Base-by-base conservation (phyloP, 2,329 filamentous ascomycete genomes). In the Aspergillus ruber region DNA sequence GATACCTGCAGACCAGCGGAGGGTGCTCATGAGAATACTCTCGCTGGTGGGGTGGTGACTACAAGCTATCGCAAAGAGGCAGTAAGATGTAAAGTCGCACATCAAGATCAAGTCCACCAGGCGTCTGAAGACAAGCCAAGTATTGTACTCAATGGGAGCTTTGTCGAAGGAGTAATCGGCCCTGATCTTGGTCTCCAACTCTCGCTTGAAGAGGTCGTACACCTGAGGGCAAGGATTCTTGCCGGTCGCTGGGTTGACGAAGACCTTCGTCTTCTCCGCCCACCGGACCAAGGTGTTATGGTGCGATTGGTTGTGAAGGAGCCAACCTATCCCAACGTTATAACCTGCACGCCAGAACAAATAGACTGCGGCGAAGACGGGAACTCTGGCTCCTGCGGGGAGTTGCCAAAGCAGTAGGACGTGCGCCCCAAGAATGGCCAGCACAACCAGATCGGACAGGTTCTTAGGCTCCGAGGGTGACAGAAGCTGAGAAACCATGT, bases 71-170 rank as follows among this genome's bases (percentile, higher is more conserved):
- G 93, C 91, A 73, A 97, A 98, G 49, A 96, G 82, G 69, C 88
- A 93, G 77, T 97, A 98, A 43, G 91, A 95, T 54, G 87, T 84
- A 68, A 98, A 98, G 74, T 98, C 93, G 77, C 90, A 96, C 90
- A 98, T 95, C 64, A 98, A 77, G 65, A 97, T 96, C 67, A 98
- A 74, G 73, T 98, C 93, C 64, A 97, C 93, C 27, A 97, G 81
- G 60, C 93, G 85, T 58, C 93, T 85, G 74, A 98, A 98, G 57
- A 96, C 82, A 48, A 98, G 80, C 93, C 93, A 98, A 38, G 93
- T 95, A 74, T 98, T 98, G 80, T 97, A 98, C 78, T 98, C 93
- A 67, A 97, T 77, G 13, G 93, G 93, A 0, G 91, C 91, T 58
- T 87, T 81, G 59, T 95, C 90, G 64, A 98, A 95, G 54, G 84